Evolutionary conservation across 2,329 filamentous ascomycete genomes (phyloP), one percentile per base, ranked within the genome.

Genomic region (Septoria linicola): DNA sequence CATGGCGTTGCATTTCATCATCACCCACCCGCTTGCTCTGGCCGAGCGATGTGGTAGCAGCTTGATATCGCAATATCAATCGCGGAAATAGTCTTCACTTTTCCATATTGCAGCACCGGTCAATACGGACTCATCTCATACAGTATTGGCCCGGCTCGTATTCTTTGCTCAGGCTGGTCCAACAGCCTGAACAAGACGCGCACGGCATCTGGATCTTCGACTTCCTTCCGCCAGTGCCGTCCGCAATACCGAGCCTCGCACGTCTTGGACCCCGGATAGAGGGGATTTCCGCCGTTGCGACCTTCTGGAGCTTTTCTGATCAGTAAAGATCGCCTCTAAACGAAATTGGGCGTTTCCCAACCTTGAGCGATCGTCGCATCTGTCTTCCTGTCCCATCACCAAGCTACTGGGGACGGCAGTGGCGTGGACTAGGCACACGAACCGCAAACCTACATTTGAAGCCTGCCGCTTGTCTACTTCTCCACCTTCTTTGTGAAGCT

Each of bases 271-370:
- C 44, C 56, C 50, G 53, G 48, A 52, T 32, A 19, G 19, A 11
- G 35, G 19, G 25, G 35, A 54, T 32, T 54, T 53, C 25, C 49
- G 49, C 53, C 55, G 47, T 49, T 49, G 42, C 40, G 39, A 32
- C 30, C 32, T 17, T 45, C 44, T 36, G 17, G 42, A 45, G 17
- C 41, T 42, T 17, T 49, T 41, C 45, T 32, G 40, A 41, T 47
- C 53, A 52, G 49, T 32, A 13, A 36, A 48, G 57, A 55, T 57
- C 53, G 53, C 44, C 51, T 27, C 41, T 44, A 53, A 59, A 59
- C 54, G 57, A 59, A 43, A 57, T 59, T 57, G 45, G 44, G 13
- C 36, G 35, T 45, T 41, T 52, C 54, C 45, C 48, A 55, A 55
- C 54, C 49, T 42, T 51, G 49, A 31, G 46, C 43, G 46, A 48